These are phyloP conservation scores for Lotmaria passim DNA, from an alignment of 208 protist genomes.

Conservation along the genomic window DNA sequence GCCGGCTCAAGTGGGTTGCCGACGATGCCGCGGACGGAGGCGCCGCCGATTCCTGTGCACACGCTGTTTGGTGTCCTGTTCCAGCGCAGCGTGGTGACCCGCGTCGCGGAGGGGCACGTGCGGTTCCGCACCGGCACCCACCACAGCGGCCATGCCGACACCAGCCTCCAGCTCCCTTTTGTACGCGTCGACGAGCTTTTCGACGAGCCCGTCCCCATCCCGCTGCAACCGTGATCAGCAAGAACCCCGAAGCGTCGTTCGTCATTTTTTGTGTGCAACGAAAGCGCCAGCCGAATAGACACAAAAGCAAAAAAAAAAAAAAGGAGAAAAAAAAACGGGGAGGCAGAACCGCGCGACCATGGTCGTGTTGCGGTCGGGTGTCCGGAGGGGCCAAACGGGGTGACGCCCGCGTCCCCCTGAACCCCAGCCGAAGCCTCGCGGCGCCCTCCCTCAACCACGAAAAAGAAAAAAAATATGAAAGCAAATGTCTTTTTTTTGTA, in stretches of 20 bases:
- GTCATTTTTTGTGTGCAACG: too few species aligned
- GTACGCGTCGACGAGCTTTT: slow-evolving; percentile 38
- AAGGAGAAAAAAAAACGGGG: too few species aligned
- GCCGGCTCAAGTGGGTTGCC: neutral
- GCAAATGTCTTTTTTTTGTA: too few species aligned
- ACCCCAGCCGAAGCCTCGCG: too few species aligned
- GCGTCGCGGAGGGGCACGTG: slow-evolving; percentile 35
- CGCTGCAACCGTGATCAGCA: neutral
- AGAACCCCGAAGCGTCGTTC: neutral
- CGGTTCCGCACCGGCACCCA: slow-evolving; percentile 25
- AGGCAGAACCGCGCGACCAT: too few species aligned
- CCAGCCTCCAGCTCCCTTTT: slow-evolving; percentile 59
- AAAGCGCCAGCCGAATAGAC: too few species aligned
- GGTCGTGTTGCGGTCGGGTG: too few species aligned
- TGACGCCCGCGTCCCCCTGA: too few species aligned
- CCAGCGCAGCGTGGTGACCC: slow-evolving; percentile 32
- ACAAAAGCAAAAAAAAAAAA: neutral
- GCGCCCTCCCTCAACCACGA: too few species aligned
- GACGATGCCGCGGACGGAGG: neutral
- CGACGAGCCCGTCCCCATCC: slow-evolving; percentile 41
- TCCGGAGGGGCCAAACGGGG: too few species aligned
- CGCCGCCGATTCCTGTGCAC: neutral
- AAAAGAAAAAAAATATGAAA: too few species aligned
- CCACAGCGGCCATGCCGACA: slow-evolving; percentile 8
- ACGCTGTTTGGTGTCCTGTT: slow-evolving; percentile 60